Conservation (phyloP, 225 moss, liverwort and hornwort species). For the Neckera pumila region DNA sequence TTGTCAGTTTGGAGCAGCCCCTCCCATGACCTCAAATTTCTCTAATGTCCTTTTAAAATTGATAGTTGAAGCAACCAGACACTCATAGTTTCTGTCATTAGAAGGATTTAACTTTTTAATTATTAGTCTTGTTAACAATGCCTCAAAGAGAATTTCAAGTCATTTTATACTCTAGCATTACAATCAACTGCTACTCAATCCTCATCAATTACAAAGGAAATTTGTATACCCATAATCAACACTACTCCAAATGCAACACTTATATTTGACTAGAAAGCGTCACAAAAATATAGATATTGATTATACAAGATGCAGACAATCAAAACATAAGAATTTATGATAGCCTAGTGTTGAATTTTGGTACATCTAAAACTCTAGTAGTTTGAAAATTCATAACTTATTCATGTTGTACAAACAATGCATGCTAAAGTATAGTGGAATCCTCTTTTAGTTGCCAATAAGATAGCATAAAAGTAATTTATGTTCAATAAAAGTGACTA, state of each 20-base stretch:
- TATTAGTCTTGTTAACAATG: too few relatives aligned
- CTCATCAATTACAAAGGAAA: not conserved
- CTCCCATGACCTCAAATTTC: too few relatives aligned
- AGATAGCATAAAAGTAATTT: too few relatives aligned
- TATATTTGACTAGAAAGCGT: not conserved
- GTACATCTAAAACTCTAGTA: not conserved
- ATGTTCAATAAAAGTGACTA: too few relatives aligned
- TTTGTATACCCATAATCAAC: not conserved
- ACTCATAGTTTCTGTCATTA: rapidly evolving
- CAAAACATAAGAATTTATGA: not conserved
- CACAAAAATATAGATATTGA: not conserved
- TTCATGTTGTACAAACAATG: too few relatives aligned
- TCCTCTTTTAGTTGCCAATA: too few relatives aligned
- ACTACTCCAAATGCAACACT: not conserved
- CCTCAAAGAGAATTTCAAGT: too few relatives aligned
- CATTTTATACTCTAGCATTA: not conserved
- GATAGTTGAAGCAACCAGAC: too few relatives aligned
- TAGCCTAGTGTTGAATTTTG: not conserved
- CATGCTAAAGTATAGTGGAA: too few relatives aligned
- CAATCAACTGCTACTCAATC: rapidly evolving
- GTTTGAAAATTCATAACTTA: too few relatives aligned
- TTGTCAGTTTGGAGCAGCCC: too few relatives aligned
- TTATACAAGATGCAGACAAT: not conserved
- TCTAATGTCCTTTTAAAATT: too few relatives aligned
- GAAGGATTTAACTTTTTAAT: not conserved